Evolutionary conservation across 2,329 filamentous ascomycete genomes (phyloP), one percentile per base, ranked within the genome.

Genomic region (Stemphylium beticola): DNA sequence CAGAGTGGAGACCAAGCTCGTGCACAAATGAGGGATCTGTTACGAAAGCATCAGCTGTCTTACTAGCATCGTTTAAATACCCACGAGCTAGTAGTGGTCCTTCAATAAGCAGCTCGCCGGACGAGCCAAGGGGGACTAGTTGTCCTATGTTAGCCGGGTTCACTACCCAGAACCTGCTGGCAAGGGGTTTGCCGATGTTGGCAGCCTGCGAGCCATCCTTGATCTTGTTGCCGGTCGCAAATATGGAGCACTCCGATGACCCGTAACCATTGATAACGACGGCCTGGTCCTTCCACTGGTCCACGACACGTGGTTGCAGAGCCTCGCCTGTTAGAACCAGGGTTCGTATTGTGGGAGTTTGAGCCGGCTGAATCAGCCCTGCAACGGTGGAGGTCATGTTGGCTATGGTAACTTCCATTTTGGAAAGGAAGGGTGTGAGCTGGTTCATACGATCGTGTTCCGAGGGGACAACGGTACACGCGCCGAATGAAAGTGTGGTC

Each of bases 301-400:
- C 8, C 6, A n/a, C 17, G 22, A 24, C 17, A 14, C 7, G 11
- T 5, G 4, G 9, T 1, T 8, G 17, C 14, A 31, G 12, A 7
- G 22, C 14, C 47, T 81, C 79, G 11, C 79, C 79, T 7, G 74
- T 75, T 1, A 76, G 65, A 3, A 75, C 62, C 14, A 83, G 65
- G 0, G 72, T 73, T 48, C 70, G 74, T 26, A 82, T 57, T 0
- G 65, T 71, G 1, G 78, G 76, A 1, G 82, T 71, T 6, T 60
- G 66, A 37, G 74, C 67, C 0, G 77, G 77, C 4, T 76, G 66
- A 1, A 83, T 47, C 0, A 76, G 74, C 14, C 73, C 71, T 0
- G 83, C 82, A 11, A 88, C 77, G 0, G 83, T 77, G 1, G 85
- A 82, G 0, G 85, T 87, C 57, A 86, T n/a, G n/a, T n/a, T n/a